Base-by-base conservation (phyloP, 208 protist species). In the Spongospora subterranea region DNA sequence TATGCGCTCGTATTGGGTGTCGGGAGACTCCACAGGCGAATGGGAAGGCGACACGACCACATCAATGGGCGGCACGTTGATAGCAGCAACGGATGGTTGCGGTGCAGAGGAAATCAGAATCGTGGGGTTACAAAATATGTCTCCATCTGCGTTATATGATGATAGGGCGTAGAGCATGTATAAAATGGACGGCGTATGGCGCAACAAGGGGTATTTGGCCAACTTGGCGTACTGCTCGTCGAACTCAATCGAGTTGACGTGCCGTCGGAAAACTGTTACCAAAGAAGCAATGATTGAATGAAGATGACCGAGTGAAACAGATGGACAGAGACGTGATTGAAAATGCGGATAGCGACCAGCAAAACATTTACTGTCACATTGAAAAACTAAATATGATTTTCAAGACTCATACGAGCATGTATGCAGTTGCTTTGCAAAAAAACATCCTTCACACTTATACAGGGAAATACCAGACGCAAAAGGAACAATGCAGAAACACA, bases 161-260 rank as follows among this genome's bases (percentile, higher is more conserved):
- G 54, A 65, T 32, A 65, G 54, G 54, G 54, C 54, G n/a, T 35
- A 82, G 6, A 82, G n/a, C 71, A 82, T 6, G n/a, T 82, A 82
- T 6, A 82, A n/a, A 6, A 82, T n/a, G n/a, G 71, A 82, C 17
- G 71, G 17, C 17, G n/a, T 6, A 35, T 35, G 71, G 6, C 35
- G 35, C n/a, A 82, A 45, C 6, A 82, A 20, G 6, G 35, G 35
- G 13, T 40, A 40, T 43, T 43, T 13, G 13, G 35, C 11, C n/a
- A 82, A 43, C 6, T 35, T 6, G 13, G 17, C n/a, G 71, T 45
- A 82, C 40, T 40, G n/a, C 11, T 6, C 71, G 35, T 82, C 71
- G n/a, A 82, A 82, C 13, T 35, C 71, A 39, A 82, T 35, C 71
- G 71, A 17, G 71, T 43, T 35, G 71, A 82, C 40, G n/a, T n/a